Conservation (phyloP, 2,329 filamentous ascomycete species). For the Ceratocystis lukuohia region DNA sequence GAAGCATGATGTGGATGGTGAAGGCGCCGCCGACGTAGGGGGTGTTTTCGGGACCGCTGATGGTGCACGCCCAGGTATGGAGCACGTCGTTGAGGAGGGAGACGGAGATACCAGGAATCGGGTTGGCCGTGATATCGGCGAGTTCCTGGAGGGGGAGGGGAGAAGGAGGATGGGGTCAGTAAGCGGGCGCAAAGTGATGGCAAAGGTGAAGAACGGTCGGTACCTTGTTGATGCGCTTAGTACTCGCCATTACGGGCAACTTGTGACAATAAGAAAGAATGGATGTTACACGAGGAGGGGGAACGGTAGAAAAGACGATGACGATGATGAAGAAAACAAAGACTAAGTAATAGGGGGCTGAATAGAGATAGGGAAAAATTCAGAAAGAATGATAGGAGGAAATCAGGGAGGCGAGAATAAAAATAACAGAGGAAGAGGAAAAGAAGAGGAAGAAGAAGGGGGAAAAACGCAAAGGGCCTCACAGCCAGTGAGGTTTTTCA, state of each 20-base stretch:
- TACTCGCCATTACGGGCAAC: constrained; percentile 27
- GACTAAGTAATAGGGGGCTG: too few relatives aligned
- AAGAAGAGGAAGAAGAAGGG: neutral
- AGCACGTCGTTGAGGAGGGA: constrained; percentile 36
- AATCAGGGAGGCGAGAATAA: too few relatives aligned
- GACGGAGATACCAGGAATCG: constrained; percentile 37
- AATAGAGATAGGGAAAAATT: too few relatives aligned
- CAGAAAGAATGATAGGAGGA: neutral
- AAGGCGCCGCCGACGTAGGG: constrained; percentile 55
- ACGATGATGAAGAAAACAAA: too few relatives aligned
- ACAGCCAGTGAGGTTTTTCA: neutral
- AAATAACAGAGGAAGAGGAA: neutral
- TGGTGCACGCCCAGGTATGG: constrained; percentile 39
- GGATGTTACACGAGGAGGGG: too few relatives aligned
- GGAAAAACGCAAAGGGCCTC: neutral
- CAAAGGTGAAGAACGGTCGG: neutral
- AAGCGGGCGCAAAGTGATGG: constrained; percentile 19
- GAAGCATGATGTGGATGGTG: constrained; percentile 86
- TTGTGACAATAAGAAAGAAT: neutral
- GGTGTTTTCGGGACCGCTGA: constrained; percentile 33
- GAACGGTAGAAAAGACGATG: too few relatives aligned
- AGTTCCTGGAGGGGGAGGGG: constrained; percentile 33
- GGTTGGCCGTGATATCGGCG: constrained; percentile 35
- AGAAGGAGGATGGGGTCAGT: constrained; percentile 16
- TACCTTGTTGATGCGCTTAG: constrained; percentile 36